Base-by-base conservation (phyloP, 768 basidiomycete species). In the Kwoniella sp. region DNA sequence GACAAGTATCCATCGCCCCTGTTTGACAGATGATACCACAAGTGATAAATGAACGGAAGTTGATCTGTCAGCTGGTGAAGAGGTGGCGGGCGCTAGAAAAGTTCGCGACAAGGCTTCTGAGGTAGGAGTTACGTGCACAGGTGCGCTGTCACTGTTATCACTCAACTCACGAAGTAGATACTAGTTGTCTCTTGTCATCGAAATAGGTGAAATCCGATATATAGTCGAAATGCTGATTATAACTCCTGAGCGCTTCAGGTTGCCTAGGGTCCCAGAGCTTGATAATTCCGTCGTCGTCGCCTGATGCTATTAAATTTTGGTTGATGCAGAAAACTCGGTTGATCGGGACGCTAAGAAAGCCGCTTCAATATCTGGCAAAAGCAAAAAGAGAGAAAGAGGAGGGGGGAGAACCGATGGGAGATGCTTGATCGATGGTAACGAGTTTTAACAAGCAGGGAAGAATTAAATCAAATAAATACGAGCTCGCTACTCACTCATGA, bases 1-100 rank as follows among this genome's bases (percentile, higher is more conserved):
- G 92, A 94, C 52, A 97, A 82, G 15, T 92, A 92, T 1, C 92
- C 93, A 79, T 97, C 94, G 40, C 91, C 94, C 68, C 94, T 97
- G 62, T 8, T 25, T n/a, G n/a, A 33, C 6, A 10, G n/a, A 44
- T 44, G 10, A 15, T 19, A 44, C 17, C 40, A 9, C 7, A 44
- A 44, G n/a, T n/a, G n/a, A n/a, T n/a, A n/a, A n/a, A n/a, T n/a
- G n/a, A n/a, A n/a, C n/a, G n/a, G n/a, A n/a, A n/a, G n/a, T n/a
- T n/a, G n/a, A n/a, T n/a, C n/a, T n/a, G n/a, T n/a, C n/a, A n/a
- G n/a, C n/a, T n/a, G n/a, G n/a, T n/a, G n/a, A n/a, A n/a, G n/a
- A n/a, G n/a, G n/a, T n/a, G n/a, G n/a, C n/a, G n/a, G n/a, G n/a
- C n/a, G n/a, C n/a, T n/a, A n/a, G n/a, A n/a, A n/a, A n/a, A n/a